Evolutionary conservation across 208 protist genomes (phyloP).

Genomic region (Leishmania mexicana): DNA sequence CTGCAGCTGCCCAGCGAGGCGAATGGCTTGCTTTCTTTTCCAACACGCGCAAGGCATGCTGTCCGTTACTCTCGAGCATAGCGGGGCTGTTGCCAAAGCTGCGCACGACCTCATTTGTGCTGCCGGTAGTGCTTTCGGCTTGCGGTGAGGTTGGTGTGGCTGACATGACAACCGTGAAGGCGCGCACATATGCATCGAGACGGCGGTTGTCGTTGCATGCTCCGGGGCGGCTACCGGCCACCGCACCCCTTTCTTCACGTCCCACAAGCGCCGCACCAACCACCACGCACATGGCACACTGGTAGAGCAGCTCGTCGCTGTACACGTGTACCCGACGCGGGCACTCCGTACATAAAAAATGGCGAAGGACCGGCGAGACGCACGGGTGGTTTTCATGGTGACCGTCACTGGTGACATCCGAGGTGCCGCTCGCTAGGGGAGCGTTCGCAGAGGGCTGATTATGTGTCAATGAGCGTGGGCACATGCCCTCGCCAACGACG

Average conservation of each 20-base stretch:
- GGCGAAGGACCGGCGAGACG: neutral
- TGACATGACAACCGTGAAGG: conserved; percentile 30
- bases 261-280: conserved; percentile 4
- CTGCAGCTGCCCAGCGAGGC: conserved; percentile 12
- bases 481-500: conserved; percentile 14
- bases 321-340: conserved; percentile 27
- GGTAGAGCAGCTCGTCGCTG: conserved; percentile 47
- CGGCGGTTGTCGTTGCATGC: neutral
- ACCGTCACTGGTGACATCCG: neutral
- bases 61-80: conserved; percentile 21
- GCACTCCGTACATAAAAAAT: conserved; percentile 3
- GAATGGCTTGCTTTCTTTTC: neutral
- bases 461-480: neutral
- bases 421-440: neutral
- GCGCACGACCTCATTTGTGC: neutral
- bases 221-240: neutral
- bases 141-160: conserved; percentile 35
- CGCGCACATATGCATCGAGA: conserved; percentile 20
- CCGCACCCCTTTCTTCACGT: neutral
- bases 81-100: neutral
- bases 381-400: neutral
- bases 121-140: neutral
- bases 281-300: conserved; percentile 42
- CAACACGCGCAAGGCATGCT: neutral
- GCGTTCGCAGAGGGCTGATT: neutral